These are phyloP conservation scores for Boletellus ananas DNA, from an alignment of 768 basidiomycete genomes.

Conservation along the genomic window DNA sequence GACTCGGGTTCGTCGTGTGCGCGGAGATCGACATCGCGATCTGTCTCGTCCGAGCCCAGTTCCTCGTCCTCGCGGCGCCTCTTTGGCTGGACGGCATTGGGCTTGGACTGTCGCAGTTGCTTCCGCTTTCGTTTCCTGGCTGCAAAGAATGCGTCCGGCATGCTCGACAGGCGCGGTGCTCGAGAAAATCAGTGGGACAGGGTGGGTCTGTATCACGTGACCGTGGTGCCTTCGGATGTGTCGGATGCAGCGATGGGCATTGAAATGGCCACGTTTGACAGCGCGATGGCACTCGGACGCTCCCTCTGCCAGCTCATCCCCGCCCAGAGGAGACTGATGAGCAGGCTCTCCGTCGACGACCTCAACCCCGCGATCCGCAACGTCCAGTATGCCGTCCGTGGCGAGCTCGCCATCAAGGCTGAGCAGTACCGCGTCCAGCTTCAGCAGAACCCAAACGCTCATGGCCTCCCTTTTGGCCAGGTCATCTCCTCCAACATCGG, in stretches of 20 bases:
- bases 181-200: conserved; percentile 17
- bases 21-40: conserved; percentile 64
- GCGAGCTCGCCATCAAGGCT: conserved; percentile 93
- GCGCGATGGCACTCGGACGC: neutral
- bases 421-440: conserved; percentile 76
- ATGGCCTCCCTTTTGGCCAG: conserved; percentile 76
- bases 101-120: conserved; percentile 20
- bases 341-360: conserved; percentile 57
- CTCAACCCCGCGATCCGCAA: conserved; percentile 83
- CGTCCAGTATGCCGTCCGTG: conserved; percentile 96
- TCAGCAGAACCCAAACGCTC: conserved; percentile 40
- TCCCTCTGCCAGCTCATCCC: neutral
- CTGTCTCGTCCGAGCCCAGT: conserved; percentile 57
- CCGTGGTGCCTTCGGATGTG: neutral
- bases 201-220: conserved; percentile 3
- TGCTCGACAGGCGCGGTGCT: conserved; percentile 23
- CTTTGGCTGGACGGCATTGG: conserved; percentile 19
- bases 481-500: conserved; percentile 97
- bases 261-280: neutral
- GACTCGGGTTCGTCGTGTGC: conserved; percentile 51
- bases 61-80: conserved; percentile 52
- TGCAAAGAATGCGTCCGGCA: conserved; percentile 86
- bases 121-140: conserved; percentile 61
- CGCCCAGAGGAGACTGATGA: conserved; percentile 34
- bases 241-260: neutral